These are phyloP conservation scores for Plasmodium reichenowi DNA, from an alignment of 169 alveolate species.

Conservation along the genomic window DNA sequence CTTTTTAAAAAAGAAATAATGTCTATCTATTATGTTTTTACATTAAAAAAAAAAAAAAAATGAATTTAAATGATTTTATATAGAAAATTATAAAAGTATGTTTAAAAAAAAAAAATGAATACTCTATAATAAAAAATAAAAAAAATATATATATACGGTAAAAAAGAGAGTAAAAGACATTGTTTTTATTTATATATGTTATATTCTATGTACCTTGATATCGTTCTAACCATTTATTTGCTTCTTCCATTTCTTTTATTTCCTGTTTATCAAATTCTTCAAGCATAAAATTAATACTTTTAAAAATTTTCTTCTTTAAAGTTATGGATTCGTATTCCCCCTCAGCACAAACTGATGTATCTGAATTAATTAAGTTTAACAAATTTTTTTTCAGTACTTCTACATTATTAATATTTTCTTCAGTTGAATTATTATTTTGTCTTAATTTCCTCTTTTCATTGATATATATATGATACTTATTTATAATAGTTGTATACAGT, in stretches of 20 bases:
- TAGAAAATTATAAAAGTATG: no score
- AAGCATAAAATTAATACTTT: conserved; percentile 46
- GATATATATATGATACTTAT: conserved; percentile 56
- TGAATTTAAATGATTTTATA: no score
- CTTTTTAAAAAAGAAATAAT: no score
- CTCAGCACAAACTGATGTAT: conserved; percentile 11
- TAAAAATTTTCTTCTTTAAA: conserved; percentile 37
- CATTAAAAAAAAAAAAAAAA: no score
- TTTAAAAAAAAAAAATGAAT: no score
- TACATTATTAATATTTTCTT: conserved; percentile 43
- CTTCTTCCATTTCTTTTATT: conserved; percentile 64
- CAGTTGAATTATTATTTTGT: conserved; percentile 12
- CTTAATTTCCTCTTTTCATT: conserved; percentile 58
- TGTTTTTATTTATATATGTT: no score
- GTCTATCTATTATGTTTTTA: no score
- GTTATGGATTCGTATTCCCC: conserved; percentile 40
- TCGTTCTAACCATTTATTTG: conserved; percentile 72
- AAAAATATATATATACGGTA: no score
- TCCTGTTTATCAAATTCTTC: conserved; percentile 57
- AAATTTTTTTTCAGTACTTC: conserved; percentile 9
- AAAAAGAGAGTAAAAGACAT: no score
- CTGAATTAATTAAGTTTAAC: conserved; percentile 39
- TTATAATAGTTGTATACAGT: conserved; percentile 47
- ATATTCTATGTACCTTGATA: conserved; percentile 17
- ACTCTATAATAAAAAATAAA: no score